phyloP scores from a whole-genome alignment of 306 rosid species.

The Vigna mungo region DNA sequence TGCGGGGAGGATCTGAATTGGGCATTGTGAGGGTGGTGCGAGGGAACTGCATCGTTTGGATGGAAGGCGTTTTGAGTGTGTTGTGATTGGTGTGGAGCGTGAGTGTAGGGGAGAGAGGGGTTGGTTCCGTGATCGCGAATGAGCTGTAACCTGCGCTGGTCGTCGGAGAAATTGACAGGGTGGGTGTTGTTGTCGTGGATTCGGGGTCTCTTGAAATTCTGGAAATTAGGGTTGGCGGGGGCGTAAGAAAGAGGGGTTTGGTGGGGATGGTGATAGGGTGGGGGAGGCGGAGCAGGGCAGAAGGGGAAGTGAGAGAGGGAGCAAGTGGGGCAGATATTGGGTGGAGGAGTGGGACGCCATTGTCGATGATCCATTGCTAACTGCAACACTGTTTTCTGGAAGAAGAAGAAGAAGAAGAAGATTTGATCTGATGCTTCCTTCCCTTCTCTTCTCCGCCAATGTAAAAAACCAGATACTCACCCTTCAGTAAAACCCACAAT shows the following conservation, averaged over 20 bases:
- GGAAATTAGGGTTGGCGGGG: constrained; percentile 38
- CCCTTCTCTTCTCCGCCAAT: too few species aligned
- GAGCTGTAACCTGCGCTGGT: constrained; percentile 75
- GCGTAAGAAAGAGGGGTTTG: neutral
- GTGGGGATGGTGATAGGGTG: neutral
- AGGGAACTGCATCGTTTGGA: neutral
- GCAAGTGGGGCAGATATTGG: constrained; percentile 47
- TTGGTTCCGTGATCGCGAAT: constrained; percentile 88
- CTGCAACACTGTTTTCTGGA: too few species aligned
- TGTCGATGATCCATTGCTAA: constrained; percentile 45
- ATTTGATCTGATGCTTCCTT: too few species aligned
- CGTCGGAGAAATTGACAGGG: constrained; percentile 45
- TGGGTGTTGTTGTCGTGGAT: constrained; percentile 44
- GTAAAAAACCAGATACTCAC: too few species aligned
- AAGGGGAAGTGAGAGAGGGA: constrained; percentile 45
- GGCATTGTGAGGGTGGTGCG: neutral
- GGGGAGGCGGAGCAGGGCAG: constrained; percentile 11
- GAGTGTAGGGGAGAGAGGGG: constrained; percentile 29
- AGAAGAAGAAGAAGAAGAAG: too few species aligned
- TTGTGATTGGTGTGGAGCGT: neutral
- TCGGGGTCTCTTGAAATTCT: constrained; percentile 67
- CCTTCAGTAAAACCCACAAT: too few species aligned
- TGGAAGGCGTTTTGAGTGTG: constrained; percentile 24
- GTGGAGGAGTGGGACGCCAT: constrained; percentile 44
- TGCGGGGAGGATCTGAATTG: neutral